A percentile compares a stretch with the other conserved stretches of the same genome.
Conservation (phyloP, 495 filamentous ascomycete genomes). For the Penicillium manginii region DNA sequence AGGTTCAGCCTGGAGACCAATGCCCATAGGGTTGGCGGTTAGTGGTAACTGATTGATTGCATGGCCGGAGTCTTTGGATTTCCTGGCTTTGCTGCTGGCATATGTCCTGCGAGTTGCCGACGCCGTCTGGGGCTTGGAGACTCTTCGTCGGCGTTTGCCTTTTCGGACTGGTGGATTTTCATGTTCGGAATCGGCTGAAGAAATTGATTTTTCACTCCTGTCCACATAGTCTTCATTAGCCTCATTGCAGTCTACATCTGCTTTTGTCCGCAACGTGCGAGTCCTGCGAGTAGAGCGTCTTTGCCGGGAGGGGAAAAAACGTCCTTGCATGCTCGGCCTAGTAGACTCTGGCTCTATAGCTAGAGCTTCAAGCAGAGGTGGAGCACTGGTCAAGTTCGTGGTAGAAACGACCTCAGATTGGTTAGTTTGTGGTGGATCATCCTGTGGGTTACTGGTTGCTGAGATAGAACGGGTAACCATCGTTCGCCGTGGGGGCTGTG, state of each 20-base stretch:
- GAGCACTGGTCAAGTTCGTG: background rate
- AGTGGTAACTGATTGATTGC: conserved; percentile 22
- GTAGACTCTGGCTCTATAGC: background rate
- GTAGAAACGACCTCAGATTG: background rate
- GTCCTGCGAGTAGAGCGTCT: conserved; percentile 13
- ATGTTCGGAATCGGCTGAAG: conserved; percentile 21
- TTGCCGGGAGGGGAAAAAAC: conserved; percentile 16
- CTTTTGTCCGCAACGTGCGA: conserved; percentile 14
- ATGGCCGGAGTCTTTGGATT: conserved; percentile 12
- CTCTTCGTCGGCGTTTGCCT: conserved; percentile 11
- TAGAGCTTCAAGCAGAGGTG: background rate
- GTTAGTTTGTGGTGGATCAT: background rate
- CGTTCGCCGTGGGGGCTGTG: background rate
- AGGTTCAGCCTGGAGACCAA: background rate
- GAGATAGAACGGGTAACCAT: background rate
- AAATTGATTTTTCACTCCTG: conserved; percentile 14
- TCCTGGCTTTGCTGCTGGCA: background rate
- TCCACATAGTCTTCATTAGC: background rate
- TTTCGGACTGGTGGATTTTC: conserved; percentile 3
- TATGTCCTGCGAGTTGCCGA: background rate
- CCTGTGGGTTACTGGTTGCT: background rate
- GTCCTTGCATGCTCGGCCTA: conserved; percentile 17
- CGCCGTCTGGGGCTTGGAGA: conserved; percentile 1
- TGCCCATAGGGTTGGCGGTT: background rate
- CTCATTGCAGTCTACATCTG: conserved; percentile 39